Conservation (phyloP, 768 basidiomycete species). For the Lanmaoa pseudosensibilis region DNA sequence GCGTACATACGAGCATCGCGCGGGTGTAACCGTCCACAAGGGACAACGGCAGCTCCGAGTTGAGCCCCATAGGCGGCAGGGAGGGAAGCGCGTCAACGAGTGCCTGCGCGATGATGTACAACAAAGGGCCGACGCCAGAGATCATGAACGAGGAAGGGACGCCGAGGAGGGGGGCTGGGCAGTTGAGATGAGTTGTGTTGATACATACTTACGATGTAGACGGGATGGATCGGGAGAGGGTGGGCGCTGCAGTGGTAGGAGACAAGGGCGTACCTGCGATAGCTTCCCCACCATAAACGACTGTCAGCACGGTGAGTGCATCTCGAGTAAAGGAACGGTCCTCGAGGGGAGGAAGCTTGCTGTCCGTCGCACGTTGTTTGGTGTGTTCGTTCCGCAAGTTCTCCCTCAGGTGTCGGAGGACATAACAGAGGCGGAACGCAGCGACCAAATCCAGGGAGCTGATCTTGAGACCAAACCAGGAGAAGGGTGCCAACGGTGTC, state of each 20-base stretch:
- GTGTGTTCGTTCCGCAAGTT: slow-evolving; percentile 44
- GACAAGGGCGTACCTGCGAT: slow-evolving; percentile 51
- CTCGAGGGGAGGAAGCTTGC: slow-evolving; percentile 39
- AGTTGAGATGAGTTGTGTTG: not conserved
- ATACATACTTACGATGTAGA: not conserved
- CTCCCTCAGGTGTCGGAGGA: slow-evolving; percentile 68
- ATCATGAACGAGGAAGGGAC: slow-evolving; percentile 76
- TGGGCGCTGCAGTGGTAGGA: not conserved
- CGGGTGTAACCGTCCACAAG: slow-evolving; percentile 78
- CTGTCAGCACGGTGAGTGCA: slow-evolving; percentile 54
- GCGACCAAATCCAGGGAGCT: slow-evolving; percentile 68
- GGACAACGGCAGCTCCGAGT: slow-evolving; percentile 69
- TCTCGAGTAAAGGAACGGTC: slow-evolving; percentile 58
- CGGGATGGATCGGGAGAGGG: not conserved
- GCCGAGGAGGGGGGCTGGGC: slow-evolving; percentile 60
- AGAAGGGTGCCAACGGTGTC: slow-evolving; percentile 61
- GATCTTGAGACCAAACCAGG: slow-evolving; percentile 61
- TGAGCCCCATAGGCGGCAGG: slow-evolving; percentile 44
- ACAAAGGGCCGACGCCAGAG: slow-evolving; percentile 61
- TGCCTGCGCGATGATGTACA: slow-evolving; percentile 63
- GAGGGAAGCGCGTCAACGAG: slow-evolving; percentile 60
- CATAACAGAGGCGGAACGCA: slow-evolving; percentile 65
- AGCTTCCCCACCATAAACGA: slow-evolving; percentile 81
- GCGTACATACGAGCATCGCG: slow-evolving; percentile 72
- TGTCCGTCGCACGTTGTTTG: slow-evolving; percentile 35